phyloP scores from a whole-genome alignment of 495 filamentous ascomycete genomes.

The Aspergillus ostianus region DNA sequence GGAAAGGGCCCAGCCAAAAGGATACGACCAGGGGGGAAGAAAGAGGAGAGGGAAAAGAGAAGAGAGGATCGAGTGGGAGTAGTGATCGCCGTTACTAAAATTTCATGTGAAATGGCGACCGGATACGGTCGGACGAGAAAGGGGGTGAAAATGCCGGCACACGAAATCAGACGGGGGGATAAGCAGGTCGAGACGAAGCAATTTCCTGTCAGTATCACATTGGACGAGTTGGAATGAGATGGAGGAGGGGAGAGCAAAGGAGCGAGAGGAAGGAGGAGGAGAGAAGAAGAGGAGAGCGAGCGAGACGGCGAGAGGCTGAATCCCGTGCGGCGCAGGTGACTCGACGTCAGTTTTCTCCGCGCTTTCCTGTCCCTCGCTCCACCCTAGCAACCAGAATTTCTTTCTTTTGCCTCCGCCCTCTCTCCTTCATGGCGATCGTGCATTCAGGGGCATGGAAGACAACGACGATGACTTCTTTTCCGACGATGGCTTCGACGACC shows the following conservation, averaged over 20 bases:
- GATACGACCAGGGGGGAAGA: conserved; percentile 5
- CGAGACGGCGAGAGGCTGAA: conserved; percentile 3
- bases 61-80: conserved; percentile 9
- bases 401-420: conserved; percentile 1
- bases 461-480: conserved; percentile 64
- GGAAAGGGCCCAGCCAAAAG: conserved; percentile 12
- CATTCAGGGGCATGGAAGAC: conserved; percentile 51
- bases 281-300: conserved; percentile 9
- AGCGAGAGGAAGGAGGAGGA: conserved; percentile 1
- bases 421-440: conserved; percentile 43
- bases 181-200: conserved; percentile 1
- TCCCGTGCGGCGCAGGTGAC: conserved; percentile 13
- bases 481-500: conserved; percentile 60
- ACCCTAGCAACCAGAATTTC: conserved; percentile 11
- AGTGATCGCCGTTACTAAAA: conserved; percentile 25
- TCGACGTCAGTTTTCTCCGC: conserved; percentile 13
- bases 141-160: conserved; percentile 9
- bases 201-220: not conserved
- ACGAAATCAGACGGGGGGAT: not conserved
- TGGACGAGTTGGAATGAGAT: conserved; percentile 2
- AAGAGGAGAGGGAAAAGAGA: conserved; percentile 7
- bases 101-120: conserved; percentile 29
- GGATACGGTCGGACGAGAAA: conserved; percentile 17
- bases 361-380: conserved; percentile 1
- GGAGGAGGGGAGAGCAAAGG: conserved; percentile 1